phyloP scores from a whole-genome alignment of 2,329 filamentous ascomycete genomes.

The Aciculosporium take region DNA sequence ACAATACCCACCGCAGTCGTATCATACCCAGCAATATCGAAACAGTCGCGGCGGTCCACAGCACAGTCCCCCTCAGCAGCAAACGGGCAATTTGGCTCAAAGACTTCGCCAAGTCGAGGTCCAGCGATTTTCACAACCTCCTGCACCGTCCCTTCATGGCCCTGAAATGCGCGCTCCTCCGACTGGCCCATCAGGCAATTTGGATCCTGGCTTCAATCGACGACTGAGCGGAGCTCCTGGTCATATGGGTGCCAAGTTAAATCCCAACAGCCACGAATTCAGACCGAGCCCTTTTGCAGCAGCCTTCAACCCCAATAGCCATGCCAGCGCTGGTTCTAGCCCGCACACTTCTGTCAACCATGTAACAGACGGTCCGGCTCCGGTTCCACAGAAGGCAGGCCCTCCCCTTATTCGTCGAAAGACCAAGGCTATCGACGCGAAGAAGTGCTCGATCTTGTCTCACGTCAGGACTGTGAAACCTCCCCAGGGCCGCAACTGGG shows the following conservation, averaged over 20 bases:
- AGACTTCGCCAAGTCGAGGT: slow-evolving; percentile 38
- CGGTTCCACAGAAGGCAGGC: slow-evolving; percentile 8
- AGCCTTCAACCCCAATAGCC: slow-evolving; percentile 61
- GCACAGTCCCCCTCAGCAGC: slow-evolving; percentile 25
- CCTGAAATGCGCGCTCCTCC: slow-evolving; percentile 58
- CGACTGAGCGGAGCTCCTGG: slow-evolving; percentile 36
- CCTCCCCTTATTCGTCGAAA: slow-evolving; percentile 53
- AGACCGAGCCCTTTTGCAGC: slow-evolving; percentile 69
- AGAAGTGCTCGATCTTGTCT: slow-evolving; percentile 46
- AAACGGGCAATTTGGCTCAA: slow-evolving; percentile 32
- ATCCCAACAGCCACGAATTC: slow-evolving; percentile 63
- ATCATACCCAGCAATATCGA: slow-evolving; percentile 32
- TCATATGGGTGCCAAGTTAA: slow-evolving; percentile 42
- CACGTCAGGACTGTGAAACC: slow-evolving; percentile 40
- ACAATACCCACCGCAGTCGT: slow-evolving; percentile 31
- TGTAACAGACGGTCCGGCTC: slow-evolving; percentile 19
- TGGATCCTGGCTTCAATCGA: slow-evolving; percentile 38
- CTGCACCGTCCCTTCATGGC: slow-evolving; percentile 32
- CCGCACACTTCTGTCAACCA: slow-evolving; percentile 49
- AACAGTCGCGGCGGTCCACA: slow-evolving; percentile 32
- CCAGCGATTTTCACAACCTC: slow-evolving; percentile 32
- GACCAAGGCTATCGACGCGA: slow-evolving; percentile 54
- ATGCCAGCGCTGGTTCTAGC: slow-evolving; percentile 55
- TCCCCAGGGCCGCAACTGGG: slow-evolving; percentile 45
- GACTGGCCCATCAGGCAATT: slow-evolving; percentile 52